These are phyloP conservation scores for Planoprotostelium fungivorum DNA, from an alignment of 78 protist species.

Conservation along the genomic window DNA sequence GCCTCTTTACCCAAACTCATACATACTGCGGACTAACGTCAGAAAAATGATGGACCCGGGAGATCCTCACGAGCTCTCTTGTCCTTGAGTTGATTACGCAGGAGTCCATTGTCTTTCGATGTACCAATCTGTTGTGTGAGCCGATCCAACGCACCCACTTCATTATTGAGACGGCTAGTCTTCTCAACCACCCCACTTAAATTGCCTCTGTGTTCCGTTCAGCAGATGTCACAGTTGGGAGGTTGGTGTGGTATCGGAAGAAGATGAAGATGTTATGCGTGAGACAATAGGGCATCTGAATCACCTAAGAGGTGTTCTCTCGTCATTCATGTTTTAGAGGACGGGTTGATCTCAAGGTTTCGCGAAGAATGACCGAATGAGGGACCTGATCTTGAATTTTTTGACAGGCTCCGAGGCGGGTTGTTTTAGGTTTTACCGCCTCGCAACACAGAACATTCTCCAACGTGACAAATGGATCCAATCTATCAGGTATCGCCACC, in stretches of 20 bases:
- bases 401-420: no score
- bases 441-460: no score
- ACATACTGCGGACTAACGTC: not conserved
- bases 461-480: no score
- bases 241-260: no score
- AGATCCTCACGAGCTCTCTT: not conserved
- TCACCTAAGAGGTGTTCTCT: not conserved
- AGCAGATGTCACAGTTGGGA: no score
- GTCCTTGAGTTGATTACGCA: not conserved
- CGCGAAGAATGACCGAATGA: no score
- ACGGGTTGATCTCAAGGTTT: no score
- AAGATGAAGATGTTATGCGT: not conserved
- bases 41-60: not conserved
- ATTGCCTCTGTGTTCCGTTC: not conserved
- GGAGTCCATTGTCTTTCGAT: not conserved
- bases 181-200: not conserved
- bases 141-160: not conserved
- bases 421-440: no score
- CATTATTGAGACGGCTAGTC: not conserved
- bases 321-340: no score
- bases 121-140: not conserved
- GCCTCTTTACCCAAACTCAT: not conserved
- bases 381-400: no score
- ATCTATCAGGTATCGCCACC: no score
- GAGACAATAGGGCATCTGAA: not conserved